Percentiles rank a stretch among this genome's conserved stretches.
Conservation (phyloP, 106 monocot genomes). For the Iris macrosiphon region DNA sequence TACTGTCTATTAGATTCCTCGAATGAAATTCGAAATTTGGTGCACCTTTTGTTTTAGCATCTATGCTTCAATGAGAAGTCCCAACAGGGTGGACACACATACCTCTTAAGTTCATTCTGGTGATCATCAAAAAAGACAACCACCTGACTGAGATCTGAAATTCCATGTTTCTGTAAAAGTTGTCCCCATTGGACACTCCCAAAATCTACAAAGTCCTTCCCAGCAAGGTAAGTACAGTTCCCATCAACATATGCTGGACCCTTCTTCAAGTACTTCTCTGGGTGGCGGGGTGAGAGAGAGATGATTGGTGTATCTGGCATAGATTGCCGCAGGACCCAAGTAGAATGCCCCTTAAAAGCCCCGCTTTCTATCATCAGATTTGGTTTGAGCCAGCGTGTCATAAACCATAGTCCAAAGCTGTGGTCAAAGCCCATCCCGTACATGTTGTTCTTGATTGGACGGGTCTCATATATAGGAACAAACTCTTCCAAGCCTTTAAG, state of each 20-base stretch:
- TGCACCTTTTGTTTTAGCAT: not conserved
- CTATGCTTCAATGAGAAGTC: not conserved
- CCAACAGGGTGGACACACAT: too few relatives aligned
- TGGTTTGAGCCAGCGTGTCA: slow-evolving; percentile 84
- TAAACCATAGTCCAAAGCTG: slow-evolving; percentile 99
- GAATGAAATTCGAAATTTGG: too few relatives aligned
- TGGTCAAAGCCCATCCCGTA: slow-evolving; percentile 99
- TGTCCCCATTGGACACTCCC: slow-evolving; percentile 64
- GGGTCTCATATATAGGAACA: slow-evolving; percentile 87
- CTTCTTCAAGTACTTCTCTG: slow-evolving; percentile 86
- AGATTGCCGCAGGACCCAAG: slow-evolving; percentile 92
- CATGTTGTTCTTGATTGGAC: slow-evolving; percentile 95
- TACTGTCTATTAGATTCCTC: too few relatives aligned
- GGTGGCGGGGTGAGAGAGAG: slow-evolving; percentile 85
- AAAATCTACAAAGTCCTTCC: slow-evolving; percentile 95
- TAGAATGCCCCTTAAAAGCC: slow-evolving; percentile 95
- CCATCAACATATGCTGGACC: slow-evolving; percentile 90
- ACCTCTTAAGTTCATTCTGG: slow-evolving; percentile 98
- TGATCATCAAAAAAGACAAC: slow-evolving; percentile 96
- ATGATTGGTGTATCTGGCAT: slow-evolving; percentile 67
- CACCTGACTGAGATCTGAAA: slow-evolving; percentile 61
- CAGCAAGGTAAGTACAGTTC: slow-evolving; percentile 92
- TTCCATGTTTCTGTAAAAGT: slow-evolving; percentile 66
- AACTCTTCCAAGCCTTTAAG: slow-evolving; percentile 92
- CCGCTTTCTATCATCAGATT: slow-evolving; percentile 94